Percentiles rank a stretch among this genome's conserved stretches.
phyloP scores from a whole-genome alignment of 2,329 filamentous ascomycete genomes.

The Paracorniculantispora psalliotae region DNA sequence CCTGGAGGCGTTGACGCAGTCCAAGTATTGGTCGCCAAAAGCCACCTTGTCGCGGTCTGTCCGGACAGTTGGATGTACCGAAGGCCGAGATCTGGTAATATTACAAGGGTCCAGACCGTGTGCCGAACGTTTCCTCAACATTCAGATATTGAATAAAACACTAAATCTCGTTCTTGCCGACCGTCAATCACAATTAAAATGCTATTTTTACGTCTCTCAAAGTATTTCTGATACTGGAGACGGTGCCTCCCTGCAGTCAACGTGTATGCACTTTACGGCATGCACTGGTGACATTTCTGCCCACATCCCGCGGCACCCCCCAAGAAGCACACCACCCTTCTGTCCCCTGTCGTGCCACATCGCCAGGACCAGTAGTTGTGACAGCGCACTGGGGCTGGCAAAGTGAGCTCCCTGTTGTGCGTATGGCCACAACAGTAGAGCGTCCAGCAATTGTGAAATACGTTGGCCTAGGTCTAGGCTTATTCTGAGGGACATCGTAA shows the following conservation, averaged over 20 bases:
- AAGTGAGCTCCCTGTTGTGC: background rate
- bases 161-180: background rate
- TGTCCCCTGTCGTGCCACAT: background rate
- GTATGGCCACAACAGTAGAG: too few species aligned
- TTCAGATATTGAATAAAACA: background rate
- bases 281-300: background rate
- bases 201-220: background rate
- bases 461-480: too few species aligned
- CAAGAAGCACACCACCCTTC: background rate
- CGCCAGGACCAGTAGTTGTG: background rate
- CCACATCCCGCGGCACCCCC: background rate
- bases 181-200: background rate
- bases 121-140: background rate
- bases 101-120: background rate
- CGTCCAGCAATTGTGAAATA: background rate
- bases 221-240: background rate
- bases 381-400: background rate
- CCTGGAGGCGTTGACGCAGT: background rate
- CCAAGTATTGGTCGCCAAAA: background rate
- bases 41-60: background rate
- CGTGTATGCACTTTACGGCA: background rate
- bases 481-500: too few species aligned
- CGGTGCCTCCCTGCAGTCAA: background rate
- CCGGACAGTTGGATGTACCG: conserved; percentile 5
- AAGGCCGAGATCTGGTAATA: conserved; percentile 5